A percentile compares a stretch with the other conserved stretches of the same genome.
phyloP scores from a whole-genome alignment of 345 rosid genomes.

The Populus tremula region DNA sequence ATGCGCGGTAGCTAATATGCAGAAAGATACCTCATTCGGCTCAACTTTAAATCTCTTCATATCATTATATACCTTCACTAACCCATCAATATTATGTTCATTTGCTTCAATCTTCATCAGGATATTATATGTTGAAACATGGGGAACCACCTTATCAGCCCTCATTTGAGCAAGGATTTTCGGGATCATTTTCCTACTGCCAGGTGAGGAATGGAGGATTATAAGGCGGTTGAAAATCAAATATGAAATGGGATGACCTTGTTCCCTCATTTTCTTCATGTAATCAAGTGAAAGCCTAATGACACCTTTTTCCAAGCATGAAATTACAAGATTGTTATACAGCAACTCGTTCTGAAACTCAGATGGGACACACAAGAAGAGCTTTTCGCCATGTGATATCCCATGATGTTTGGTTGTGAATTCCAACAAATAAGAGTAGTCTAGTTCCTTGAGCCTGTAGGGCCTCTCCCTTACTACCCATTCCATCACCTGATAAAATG shows the following conservation, averaged over 20 bases:
- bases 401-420: constrained; percentile 78
- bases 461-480: constrained; percentile 93
- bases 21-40: constrained; percentile 76
- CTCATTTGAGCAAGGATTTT: constrained; percentile 77
- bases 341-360: constrained; percentile 87
- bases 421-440: constrained; percentile 78
- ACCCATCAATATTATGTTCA: constrained; percentile 68
- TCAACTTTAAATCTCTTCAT: constrained; percentile 64
- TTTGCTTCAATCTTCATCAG: constrained; percentile 89
- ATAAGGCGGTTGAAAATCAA: constrained; percentile 81
- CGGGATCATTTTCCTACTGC: constrained; percentile 59
- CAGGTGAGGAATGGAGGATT: constrained; percentile 66
- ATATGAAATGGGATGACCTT: constrained; percentile 63
- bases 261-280: constrained; percentile 95
- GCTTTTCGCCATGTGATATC: constrained; percentile 65
- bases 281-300: constrained; percentile 69
- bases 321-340: constrained; percentile 79
- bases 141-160: constrained; percentile 77
- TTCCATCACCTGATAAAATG: constrained; percentile 71
- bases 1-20: constrained; percentile 84
- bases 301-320: constrained; percentile 74
- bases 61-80: constrained; percentile 52
- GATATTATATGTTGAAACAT: constrained; percentile 81
- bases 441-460: constrained; percentile 72
- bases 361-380: constrained; percentile 60